Conservation (phyloP, 176 grass and related monocot species). For the Phoenix dactylifera region DNA sequence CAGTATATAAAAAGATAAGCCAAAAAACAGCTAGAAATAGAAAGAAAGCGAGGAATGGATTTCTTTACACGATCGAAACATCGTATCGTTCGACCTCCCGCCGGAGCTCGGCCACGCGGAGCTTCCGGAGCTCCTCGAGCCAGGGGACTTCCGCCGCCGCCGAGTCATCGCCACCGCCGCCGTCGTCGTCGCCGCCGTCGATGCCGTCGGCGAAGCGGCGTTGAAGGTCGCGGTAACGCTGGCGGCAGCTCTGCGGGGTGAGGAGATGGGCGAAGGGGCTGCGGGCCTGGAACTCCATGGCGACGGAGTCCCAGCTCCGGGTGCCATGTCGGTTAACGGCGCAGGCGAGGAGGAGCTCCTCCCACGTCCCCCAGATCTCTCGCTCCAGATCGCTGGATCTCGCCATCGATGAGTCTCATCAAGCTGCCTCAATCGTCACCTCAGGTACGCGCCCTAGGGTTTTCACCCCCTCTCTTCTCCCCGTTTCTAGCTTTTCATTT, state of each 20-base stretch:
- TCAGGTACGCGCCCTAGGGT: slow-evolving; percentile 40
- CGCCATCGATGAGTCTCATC: background rate
- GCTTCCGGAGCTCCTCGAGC: slow-evolving; percentile 69
- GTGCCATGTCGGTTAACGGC: slow-evolving; percentile 64
- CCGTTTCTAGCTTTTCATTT: background rate
- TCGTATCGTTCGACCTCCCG: slow-evolving; percentile 77
- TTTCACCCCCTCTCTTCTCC: slow-evolving; percentile 5
- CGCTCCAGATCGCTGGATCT: slow-evolving; percentile 56
- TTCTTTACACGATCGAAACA: slow-evolving; percentile 73
- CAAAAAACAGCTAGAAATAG: background rate
- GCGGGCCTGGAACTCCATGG: slow-evolving; percentile 55
- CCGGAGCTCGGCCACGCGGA: slow-evolving; percentile 76
- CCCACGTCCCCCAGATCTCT: slow-evolving; percentile 88
- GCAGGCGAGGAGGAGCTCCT: slow-evolving; percentile 71
- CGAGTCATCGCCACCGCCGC: slow-evolving; percentile 9
- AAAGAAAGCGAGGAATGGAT: background rate
- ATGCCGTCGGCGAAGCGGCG: slow-evolving; percentile 40
- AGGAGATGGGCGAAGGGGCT: slow-evolving; percentile 20
- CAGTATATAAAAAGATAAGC: slow-evolving; percentile 8
- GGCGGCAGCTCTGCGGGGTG: slow-evolving; percentile 41
- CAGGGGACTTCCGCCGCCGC: slow-evolving; percentile 20
- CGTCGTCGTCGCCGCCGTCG: background rate
- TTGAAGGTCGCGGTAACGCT: slow-evolving; percentile 40
- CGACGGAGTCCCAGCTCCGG: slow-evolving; percentile 63
- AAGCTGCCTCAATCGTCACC: background rate